phyloP scores from a whole-genome alignment of 2,329 filamentous ascomycete species.

The Tolypocladium cylindrosporum region DNA sequence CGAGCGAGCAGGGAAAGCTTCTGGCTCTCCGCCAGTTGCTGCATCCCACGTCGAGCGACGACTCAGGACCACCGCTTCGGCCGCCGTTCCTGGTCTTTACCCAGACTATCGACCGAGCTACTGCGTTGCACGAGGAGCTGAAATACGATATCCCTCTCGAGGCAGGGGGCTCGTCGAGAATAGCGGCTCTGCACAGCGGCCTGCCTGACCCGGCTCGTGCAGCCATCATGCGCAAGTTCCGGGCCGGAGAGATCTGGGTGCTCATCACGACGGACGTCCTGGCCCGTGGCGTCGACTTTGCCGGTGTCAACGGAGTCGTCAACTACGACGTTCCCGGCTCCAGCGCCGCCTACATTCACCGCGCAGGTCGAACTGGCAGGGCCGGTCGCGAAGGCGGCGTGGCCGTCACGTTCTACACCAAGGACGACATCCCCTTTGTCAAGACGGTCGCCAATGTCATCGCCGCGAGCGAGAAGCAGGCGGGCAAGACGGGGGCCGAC shows the following conservation, averaged over 20 bases:
- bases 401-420: conserved; percentile 89
- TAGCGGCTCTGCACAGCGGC: conserved; percentile 84
- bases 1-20: conserved; percentile 87
- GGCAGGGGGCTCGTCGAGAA: conserved; percentile 73
- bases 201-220: conserved; percentile 68
- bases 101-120: conserved; percentile 85
- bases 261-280: conserved; percentile 93
- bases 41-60: conserved; percentile 54
- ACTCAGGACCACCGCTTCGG: conserved; percentile 53
- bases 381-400: conserved; percentile 81
- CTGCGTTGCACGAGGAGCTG: conserved; percentile 79
- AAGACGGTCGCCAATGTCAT: conserved; percentile 94
- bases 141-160: conserved; percentile 88
- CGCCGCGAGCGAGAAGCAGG: conserved; percentile 66
- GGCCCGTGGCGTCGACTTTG: conserved; percentile 87
- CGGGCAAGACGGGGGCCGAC: conserved; percentile 39
- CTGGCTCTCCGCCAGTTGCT: conserved; percentile 83
- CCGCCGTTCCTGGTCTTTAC: conserved; percentile 94
- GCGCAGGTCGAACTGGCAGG: conserved; percentile 81
- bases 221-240: conserved; percentile 79
- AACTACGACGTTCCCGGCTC: conserved; percentile 97
- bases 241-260: conserved; percentile 89
- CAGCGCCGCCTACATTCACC: conserved; percentile 83
- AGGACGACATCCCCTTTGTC: conserved; percentile 82
- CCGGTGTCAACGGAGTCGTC: conserved; percentile 88